Evolutionary conservation across 768 basidiomycete genomes (phyloP), one percentile per base, ranked within the genome.

Genomic region (Pleurotus eryngii): DNA sequence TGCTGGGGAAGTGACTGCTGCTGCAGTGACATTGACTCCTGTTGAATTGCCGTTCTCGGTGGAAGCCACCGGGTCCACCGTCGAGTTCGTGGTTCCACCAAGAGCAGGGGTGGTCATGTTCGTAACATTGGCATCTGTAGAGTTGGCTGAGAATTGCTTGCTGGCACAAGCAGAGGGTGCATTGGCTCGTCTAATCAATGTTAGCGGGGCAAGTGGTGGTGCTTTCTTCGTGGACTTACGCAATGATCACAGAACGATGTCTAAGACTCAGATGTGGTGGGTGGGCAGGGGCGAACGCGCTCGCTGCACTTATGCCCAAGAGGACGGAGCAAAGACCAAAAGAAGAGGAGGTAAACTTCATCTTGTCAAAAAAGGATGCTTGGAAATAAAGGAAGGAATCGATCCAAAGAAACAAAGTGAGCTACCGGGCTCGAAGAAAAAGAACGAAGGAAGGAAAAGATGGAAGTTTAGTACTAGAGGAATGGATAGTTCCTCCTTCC

Each of bases 391-490:
- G 57, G 58, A 64, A 49, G 47, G 60, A 61, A 24, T 22, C 18
- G 46, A 11, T 8, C 30, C 30, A 35, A 53, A 64, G 57, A 58
- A 60, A 61, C 18, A 48, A 65, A 63, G 65, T 58, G 73, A 72
- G 72, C 73, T 50, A 64, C 73, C 72, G 47, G 71, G 70, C 70
- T 70, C 70, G 58, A 65, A 62, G 59, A 62, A 69, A 57, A 61
- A 59, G 62, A 62, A 53, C 0, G 24, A 26, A 26, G 24, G 24
- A 26, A 24, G 5, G 5, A 26, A 60, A 61, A 62, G 47, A 60
- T 64, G 30, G 30, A 35, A 11, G 30, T 35, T 35, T 11, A 35
- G 30, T 35, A 35, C 9, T 35, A 9, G 8, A 35, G 3, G 30
- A 35, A 11, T 35, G 30, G 11, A 35, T 9, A 3, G 30, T 35